Evolutionary conservation across 1,284 basidiomycete species (phyloP), one percentile per base, ranked within the genome.

Genomic region (Kwoniella shivajii): DNA sequence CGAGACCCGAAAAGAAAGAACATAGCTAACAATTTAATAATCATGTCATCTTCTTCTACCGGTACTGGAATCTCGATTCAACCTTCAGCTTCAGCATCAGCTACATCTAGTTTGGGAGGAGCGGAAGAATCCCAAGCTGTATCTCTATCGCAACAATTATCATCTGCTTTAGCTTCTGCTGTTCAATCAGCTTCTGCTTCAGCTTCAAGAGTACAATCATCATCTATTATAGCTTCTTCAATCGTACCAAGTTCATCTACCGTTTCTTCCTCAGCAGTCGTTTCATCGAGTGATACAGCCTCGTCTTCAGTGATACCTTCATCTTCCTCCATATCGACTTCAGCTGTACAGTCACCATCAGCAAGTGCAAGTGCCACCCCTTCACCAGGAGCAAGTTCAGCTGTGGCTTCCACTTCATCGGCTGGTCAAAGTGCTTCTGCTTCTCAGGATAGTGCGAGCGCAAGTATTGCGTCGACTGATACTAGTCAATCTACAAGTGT

Each of bases 271-370:
- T 46, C 18, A 18, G 37, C 37, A 18, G n/a, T 33, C 9, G 38
- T 18, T 24, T 41, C 58, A 16, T 50, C 46, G 6, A 37, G 50
- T n/a, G 30, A 30, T 20, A 39, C 50, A 11, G 47, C 31, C 33
- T 18, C 33, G 14, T 16, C 49, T 16, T 16, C 37, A 22, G 37
- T 39, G 37, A 10, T 11, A 37, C 56, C 59, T 3, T 33, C 49
- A 31, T 42, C 50, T n/a, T n/a, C n/a, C n/a, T n/a, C n/a, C n/a
- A n/a, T 11, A 20, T 31, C 22, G 22, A 44, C 38, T 20, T 48
- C 26, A 33, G 42, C 27, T 56, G 14, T 52, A n/a, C n/a, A n/a
- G n/a, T n/a, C n/a, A 37, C 22, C 59, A 20, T 56, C 63, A 43
- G 24, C 54, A 18, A 42, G 52, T n/a, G 34, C 52, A 13, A 46